Base-by-base conservation (phyloP, 2,329 filamentous ascomycete genomes). In the Xylariaceae sp. region DNA sequence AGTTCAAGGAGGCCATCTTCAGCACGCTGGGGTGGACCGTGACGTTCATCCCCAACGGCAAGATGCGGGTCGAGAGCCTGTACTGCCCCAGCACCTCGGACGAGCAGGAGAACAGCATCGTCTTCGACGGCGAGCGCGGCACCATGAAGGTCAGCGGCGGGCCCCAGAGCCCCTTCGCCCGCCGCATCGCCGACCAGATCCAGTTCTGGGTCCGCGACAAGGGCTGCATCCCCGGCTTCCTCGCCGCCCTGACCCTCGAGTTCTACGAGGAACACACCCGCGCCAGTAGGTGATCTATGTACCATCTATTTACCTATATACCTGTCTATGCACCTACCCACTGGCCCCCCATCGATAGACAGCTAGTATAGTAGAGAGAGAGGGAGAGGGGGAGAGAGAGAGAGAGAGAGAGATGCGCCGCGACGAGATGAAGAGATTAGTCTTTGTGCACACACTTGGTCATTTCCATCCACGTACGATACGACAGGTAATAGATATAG, bases 121-220 rank as follows among this genome's bases (percentile, higher is more conserved):
- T 96, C 0, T 97, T 97, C 72, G 92, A 96, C 73, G 92, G 92
- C 49, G 92, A 97, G 76, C 87, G 89, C 55, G 95, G 93, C 7
- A 97, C 93, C 1, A 99, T 99, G 95, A 99, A 99, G 81, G 90
- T 99, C 54, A 90, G 89, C 32, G 95, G 95, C 1, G 95, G 95
- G 0, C 90, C 92, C 1, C 84, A 90, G 69, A 96, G 91, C 70
- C 81, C 86, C 12, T 99, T 99, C 74, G 95, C 93, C 1, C 77
- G 84, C 52, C 88, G 92, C 73, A 96, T 99, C 61, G 84, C 84
- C 62, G 89, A 91, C 68, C 85, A 93, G 71, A 93, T 97, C 68
- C 89, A 91, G 62, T 98, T 96, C 73, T 99, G 95, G 93, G 93
- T 98, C 1, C 85, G 96, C 68, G 92, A 95, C 67, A 87, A 92